Evolutionary conservation across 108 stramenopile species (phyloP), one percentile per base, ranked within the genome.

Genomic region (Nitzschia palea): DNA sequence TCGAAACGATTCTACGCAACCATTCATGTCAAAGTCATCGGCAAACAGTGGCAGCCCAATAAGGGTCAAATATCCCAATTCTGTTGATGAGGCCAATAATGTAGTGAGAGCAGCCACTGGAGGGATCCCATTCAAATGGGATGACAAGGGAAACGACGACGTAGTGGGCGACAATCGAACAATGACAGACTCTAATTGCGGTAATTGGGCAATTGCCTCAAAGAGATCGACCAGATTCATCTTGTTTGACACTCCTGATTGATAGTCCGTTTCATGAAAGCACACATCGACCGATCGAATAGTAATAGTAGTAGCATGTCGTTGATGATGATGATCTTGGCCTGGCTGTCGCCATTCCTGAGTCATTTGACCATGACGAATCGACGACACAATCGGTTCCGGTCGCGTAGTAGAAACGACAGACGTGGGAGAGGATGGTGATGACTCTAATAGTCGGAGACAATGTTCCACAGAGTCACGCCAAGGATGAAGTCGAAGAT

Each of bases 21-120:
- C 65, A 42, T 66, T 66, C 34, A 54, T 25, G 31, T 66, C 65
- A 27, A 30, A 53, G 27, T 66, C 65, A 27, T 54, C 51, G 17
- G 25, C 51, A 9, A 27, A 29, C 31, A 66, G 15, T 18, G 20
- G 50, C 3, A 66, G 15, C 14, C 36, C 26, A 27, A 22, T 23
- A 6, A 52, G 27, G 10, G 35, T 37, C 44, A 66, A 30, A 30
- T 48, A 47, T n/a, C 17, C 20, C 12, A 64, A 3, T 29, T 6
- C 4, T 3, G 10, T 25, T n/a, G 14, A 9, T 30, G 54, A 29
- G 8, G 18, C 4, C 5, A 55, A 29, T 15, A 30, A 9, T 4
- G 54, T 31, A 9, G 54, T 55, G 3, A 55, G 15, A 4, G 54
- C 30, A 8, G 54, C 6, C 17, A 55, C 4, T 5, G 54, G 54